Conservation (phyloP, 108 stramenopile species). For the Pseudonitzschia multiseries region DNA sequence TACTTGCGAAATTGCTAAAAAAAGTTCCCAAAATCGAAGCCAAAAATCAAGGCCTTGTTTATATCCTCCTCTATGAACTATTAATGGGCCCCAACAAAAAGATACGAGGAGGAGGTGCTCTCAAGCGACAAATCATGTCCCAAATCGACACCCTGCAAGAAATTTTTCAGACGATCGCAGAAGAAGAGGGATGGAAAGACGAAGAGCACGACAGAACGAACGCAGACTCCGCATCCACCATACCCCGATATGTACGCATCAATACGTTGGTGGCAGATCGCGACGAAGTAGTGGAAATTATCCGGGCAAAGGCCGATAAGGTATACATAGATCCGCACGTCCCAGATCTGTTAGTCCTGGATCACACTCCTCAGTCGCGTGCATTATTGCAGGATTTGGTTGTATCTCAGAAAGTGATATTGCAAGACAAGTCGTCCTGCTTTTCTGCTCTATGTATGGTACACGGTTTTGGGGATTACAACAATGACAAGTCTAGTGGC, state of each 20-base stretch:
- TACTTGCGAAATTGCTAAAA: constrained; percentile 33
- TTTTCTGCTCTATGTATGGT: constrained; percentile 93
- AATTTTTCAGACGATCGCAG: constrained; percentile 27
- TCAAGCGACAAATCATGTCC: constrained; percentile 78
- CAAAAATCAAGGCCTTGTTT: constrained; percentile 51
- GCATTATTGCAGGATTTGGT: constrained; percentile 61
- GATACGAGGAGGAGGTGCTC: constrained; percentile 80
- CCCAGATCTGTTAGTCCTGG: constrained; percentile 80
- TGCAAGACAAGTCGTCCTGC: constrained; percentile 95
- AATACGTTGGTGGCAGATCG: constrained; percentile 61
- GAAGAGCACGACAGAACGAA: not conserved
- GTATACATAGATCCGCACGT: constrained; percentile 76
- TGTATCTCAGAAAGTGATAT: constrained; percentile 63
- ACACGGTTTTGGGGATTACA: constrained; percentile 46
- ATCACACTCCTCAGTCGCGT: constrained; percentile 45
- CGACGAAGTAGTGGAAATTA: constrained; percentile 37
- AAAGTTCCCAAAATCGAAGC: constrained; percentile 12
- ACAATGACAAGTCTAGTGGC: constrained; percentile 25
- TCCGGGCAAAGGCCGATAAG: constrained; percentile 20
- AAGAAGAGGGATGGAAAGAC: constrained; percentile 9
- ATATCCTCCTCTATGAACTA: constrained; percentile 83
- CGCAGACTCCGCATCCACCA: constrained; percentile 14
- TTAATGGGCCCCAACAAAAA: constrained; percentile 74
- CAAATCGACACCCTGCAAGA: constrained; percentile 50
- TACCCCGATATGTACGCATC: constrained; percentile 85